A percentile compares a stretch with the other conserved stretches of the same genome.
Evolutionary conservation across 768 basidiomycete species (phyloP).

Genomic region (Suillus hirtellus): DNA sequence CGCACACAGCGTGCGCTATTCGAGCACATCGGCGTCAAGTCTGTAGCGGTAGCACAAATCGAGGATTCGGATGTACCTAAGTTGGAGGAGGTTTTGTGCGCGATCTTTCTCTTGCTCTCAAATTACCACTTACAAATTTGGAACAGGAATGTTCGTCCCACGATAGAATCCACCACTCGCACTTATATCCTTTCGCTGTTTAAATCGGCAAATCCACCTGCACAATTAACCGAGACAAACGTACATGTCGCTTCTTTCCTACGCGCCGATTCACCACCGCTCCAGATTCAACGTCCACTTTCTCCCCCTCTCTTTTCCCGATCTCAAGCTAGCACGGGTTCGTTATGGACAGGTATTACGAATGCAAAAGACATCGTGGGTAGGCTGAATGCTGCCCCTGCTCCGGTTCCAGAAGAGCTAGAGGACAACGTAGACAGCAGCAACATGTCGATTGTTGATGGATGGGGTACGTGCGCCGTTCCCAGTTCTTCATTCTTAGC

Average conservation of each 20-base stretch:
- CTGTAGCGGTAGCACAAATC: conserved; percentile 32
- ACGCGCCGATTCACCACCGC: conserved; percentile 29
- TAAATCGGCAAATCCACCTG: conserved; percentile 20
- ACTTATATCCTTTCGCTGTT: conserved; percentile 29
- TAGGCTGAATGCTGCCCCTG: conserved; percentile 25
- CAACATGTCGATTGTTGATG: conserved; percentile 61
- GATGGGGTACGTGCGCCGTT: conserved; percentile 54
- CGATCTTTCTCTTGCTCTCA: conserved; percentile 9
- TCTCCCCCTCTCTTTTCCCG: conserved; percentile 51
- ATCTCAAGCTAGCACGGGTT: neutral
- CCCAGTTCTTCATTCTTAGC: neutral
- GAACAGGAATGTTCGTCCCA: conserved; percentile 34
- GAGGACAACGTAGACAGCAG: conserved; percentile 46
- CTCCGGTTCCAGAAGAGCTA: conserved; percentile 35
- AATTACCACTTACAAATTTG: conserved; percentile 9
- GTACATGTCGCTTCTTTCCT: conserved; percentile 31
- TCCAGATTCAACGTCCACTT: conserved; percentile 24
- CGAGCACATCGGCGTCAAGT: conserved; percentile 22
- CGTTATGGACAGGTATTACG: conserved; percentile 13
- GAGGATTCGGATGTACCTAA: conserved; percentile 32
- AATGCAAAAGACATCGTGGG: conserved; percentile 29
- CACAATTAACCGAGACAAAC: conserved; percentile 17
- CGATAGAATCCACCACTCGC: conserved; percentile 29
- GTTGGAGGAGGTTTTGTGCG: conserved; percentile 44
- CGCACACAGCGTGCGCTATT: conserved; percentile 24